phyloP scores from a whole-genome alignment of 306 rosid genomes.

The Cercis canadensis region DNA sequence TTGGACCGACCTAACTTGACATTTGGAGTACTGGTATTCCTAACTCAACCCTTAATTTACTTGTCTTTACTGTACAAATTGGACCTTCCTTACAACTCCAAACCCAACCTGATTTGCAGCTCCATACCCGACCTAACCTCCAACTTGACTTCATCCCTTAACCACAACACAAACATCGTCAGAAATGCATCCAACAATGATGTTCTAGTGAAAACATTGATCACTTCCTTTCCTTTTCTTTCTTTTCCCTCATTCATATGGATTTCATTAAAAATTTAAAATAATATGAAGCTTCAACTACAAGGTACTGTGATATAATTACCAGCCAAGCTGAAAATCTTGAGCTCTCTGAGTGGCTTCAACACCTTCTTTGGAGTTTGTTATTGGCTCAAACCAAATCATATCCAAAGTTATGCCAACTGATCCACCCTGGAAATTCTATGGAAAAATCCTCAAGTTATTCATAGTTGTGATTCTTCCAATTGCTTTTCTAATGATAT shows the following conservation, averaged over 20 bases:
- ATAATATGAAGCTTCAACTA: background rate
- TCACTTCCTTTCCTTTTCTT: background rate
- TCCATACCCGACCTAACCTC: no score
- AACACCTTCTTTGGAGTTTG: conserved; percentile 68
- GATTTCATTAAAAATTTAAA: background rate
- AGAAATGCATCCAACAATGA: background rate
- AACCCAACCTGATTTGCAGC: no score
- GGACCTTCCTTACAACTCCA: no score
- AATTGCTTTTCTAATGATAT: background rate
- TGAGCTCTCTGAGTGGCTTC: conserved; percentile 85
- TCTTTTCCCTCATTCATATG: no score
- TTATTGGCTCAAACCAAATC: conserved; percentile 78
- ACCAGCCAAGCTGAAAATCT: conserved; percentile 99
- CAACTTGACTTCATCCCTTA: no score
- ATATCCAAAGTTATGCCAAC: conserved; percentile 84
- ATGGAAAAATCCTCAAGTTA: conserved; percentile 10
- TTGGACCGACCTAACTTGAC: no score
- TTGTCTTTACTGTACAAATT: no score
- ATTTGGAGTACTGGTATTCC: no score
- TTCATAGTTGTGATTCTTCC: background rate
- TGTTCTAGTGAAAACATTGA: no score
- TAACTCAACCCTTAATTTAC: no score
- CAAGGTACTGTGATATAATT: conserved; percentile 21
- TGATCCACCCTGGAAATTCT: conserved; percentile 70
- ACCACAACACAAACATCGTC: no score